Evolutionary conservation across 768 basidiomycete genomes (phyloP).

Genomic region (Leucosporidium scottii): DNA sequence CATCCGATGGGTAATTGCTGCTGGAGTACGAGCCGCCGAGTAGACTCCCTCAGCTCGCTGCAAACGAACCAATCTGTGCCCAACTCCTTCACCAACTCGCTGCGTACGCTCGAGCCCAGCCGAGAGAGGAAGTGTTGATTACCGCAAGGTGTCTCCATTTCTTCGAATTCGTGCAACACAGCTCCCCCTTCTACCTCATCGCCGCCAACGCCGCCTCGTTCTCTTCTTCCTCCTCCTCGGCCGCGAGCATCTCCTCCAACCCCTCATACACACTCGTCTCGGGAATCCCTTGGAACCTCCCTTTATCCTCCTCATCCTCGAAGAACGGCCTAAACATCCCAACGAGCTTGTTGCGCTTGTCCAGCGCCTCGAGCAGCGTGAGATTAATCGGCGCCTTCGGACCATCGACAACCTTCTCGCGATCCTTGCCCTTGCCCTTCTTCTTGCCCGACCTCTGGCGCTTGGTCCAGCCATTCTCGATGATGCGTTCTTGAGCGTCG

Average conservation of each 20-base stretch:
- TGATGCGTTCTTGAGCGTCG: conserved; percentile 79
- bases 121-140: too few relatives aligned
- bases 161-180: too few relatives aligned
- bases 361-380: conserved; percentile 62
- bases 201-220: neutral
- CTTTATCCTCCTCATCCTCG: conserved; percentile 55
- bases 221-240: conserved; percentile 8
- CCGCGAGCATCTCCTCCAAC: too few relatives aligned
- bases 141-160: too few relatives aligned
- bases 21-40: too few relatives aligned
- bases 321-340: conserved; percentile 67
- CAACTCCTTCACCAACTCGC: too few relatives aligned
- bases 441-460: conserved; percentile 57
- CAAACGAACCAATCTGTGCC: too few relatives aligned
- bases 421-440: conserved; percentile 64
- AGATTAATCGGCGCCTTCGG: conserved; percentile 58
- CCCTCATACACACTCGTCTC: conserved; percentile 66
- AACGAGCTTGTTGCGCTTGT: conserved; percentile 71
- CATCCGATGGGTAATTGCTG: neutral
- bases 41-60: too few relatives aligned
- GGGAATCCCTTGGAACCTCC: conserved; percentile 73
- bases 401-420: conserved; percentile 50
- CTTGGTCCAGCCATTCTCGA: conserved; percentile 64
- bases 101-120: too few relatives aligned
- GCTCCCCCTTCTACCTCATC: neutral